Base-by-base conservation (phyloP, 371 early-diverging fungal species). In the Haplosporangium sp. region DNA sequence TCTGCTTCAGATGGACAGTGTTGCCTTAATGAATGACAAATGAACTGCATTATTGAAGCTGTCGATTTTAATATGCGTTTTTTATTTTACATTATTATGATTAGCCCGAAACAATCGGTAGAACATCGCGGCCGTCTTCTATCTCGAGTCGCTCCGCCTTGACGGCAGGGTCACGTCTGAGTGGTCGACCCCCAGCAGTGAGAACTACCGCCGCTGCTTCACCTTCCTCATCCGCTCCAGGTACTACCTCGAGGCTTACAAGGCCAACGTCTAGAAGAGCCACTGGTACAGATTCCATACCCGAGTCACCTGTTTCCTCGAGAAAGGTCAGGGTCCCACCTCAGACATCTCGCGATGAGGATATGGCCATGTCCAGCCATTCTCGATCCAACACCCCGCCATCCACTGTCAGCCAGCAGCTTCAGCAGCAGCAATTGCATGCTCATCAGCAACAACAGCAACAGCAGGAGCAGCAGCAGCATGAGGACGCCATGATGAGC, bases 331-430 rank as follows among this genome's bases (percentile, higher is more conserved):
- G 63, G 48, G 61, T 51, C 56, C 43, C 52, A 14, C 48, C 62
- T 23, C 69, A 67, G 8, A 16, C 61, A 5, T 12, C 45, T 4
- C 69, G 65, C 42, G 74, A 74, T 7, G 69, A 74, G 1, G 69
- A 60, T 21, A 18, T 46, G 6, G 23, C 13, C 60, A 41, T 69
- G 48, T 45, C 55, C 21, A 59, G 62, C 38, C 65, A 69, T 41
- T 64, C 62, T 43, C 72, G 62, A 29, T 76, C 77, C 23, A 70
- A 68, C 23, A 77, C 76, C n/a, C 80, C 69, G 41, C 74, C 76
- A 11, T 43, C 62, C 23, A 48, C 73, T 6, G 16, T n/a, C 9
- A 43, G 18, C 40, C 21, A 38, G 14, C 63, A 62, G 29, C 74
- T 37, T 13, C 63, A 56, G 51, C 69, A 52, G 36, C 66, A 59